Evolutionary conservation across 495 filamentous ascomycete species (phyloP).

Genomic region (Lophiotrema nucula): DNA sequence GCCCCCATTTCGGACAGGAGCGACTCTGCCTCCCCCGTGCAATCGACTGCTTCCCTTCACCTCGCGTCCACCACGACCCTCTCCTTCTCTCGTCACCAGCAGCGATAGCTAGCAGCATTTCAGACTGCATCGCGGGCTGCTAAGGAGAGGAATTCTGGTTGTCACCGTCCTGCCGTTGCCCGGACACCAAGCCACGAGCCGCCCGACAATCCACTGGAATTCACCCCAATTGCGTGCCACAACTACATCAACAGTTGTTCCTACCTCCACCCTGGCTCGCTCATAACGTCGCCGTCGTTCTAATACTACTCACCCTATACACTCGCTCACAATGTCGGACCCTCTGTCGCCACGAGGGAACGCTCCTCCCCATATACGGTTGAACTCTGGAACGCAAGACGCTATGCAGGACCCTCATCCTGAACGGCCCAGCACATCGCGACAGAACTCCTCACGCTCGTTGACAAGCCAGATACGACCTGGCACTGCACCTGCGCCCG

Average conservation of each 20-base stretch:
- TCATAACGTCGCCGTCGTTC: slow-evolving; percentile 13
- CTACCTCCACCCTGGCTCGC: slow-evolving; percentile 24
- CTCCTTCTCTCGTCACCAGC: slow-evolving; percentile 13
- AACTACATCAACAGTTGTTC: slow-evolving; percentile 24
- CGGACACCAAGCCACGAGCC: slow-evolving; percentile 20
- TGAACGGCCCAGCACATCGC: slow-evolving; percentile 40
- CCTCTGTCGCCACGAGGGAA: slow-evolving; percentile 37
- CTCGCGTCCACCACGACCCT: not conserved
- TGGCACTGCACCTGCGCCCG: slow-evolving; percentile 33
- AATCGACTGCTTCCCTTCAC: not conserved
- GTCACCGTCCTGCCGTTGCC: slow-evolving; percentile 23
- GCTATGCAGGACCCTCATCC: slow-evolving; percentile 45
- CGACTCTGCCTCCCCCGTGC: not conserved
- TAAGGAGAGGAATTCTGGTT: slow-evolving; percentile 17
- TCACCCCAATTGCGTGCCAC: slow-evolving; percentile 23
- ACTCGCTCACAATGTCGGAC: slow-evolving; percentile 31
- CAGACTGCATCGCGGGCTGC: slow-evolving; percentile 1
- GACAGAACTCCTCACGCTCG: slow-evolving; percentile 43
- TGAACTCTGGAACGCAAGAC: slow-evolving; percentile 59
- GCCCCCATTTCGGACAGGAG: slow-evolving; percentile 19
- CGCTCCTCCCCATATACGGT: slow-evolving; percentile 54
- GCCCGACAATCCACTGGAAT: slow-evolving; percentile 14
- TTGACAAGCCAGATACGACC: slow-evolving; percentile 40
- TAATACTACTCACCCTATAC: slow-evolving; percentile 28
- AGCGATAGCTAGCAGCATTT: slow-evolving; percentile 27